Conservation (phyloP, 441 rosid species). For the Metrosideros polymorpha region DNA sequence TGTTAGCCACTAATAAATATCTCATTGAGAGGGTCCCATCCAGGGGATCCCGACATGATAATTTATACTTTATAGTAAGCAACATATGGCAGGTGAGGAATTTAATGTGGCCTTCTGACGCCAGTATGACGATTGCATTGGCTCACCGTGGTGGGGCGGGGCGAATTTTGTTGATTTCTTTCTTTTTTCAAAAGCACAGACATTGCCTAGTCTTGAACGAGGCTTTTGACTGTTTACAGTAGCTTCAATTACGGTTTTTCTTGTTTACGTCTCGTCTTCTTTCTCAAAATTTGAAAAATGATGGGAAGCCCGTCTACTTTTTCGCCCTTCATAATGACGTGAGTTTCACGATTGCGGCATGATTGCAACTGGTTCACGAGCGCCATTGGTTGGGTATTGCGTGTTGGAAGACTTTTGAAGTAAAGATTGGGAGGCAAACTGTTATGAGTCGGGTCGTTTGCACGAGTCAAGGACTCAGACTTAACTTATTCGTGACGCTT, state of each 20-base stretch:
- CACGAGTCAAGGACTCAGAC: not conserved
- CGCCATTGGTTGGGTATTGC: too few species aligned
- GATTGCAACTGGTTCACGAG: not conserved
- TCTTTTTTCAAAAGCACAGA: not conserved
- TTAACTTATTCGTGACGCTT: not conserved
- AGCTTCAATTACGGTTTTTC: not conserved
- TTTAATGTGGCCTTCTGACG: not conserved
- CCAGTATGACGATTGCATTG: not conserved
- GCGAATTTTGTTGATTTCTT: too few species aligned
- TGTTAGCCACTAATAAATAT: too few species aligned
- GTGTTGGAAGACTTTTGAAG: not conserved
- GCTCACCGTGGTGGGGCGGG: not conserved
- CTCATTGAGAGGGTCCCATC: not conserved
- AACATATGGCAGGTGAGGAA: not conserved
- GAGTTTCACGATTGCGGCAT: not conserved
- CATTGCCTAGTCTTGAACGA: not conserved
- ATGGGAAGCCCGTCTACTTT: not conserved
- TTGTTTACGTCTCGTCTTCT: not conserved
- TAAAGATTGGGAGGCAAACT: fast-evolving
- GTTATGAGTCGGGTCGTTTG: too few species aligned
- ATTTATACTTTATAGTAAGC: not conserved
- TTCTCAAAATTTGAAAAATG: not conserved
- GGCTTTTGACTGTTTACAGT: not conserved
- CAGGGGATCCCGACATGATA: not conserved
- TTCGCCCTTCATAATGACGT: not conserved